Conservation (phyloP, 148 eudicot genomes). For the Vaccinium vitisidaea region DNA sequence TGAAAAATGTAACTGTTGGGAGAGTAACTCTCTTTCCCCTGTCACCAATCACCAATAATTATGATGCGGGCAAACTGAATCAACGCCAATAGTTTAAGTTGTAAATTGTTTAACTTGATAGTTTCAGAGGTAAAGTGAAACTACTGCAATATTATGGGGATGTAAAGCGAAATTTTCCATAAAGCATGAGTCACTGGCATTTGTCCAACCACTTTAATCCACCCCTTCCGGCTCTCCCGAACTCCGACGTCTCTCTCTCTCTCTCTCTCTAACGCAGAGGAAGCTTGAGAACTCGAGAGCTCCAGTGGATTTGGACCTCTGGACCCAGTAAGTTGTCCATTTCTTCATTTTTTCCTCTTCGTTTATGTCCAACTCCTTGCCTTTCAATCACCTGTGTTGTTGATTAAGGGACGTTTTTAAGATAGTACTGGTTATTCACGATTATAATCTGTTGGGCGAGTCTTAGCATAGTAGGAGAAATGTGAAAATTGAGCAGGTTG, state of each 20-base stretch:
- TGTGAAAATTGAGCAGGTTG: not conserved
- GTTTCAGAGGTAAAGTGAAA: no score
- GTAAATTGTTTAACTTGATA: no score
- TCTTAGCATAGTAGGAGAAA: not conserved
- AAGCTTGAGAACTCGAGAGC: not conserved
- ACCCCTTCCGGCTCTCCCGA: not conserved
- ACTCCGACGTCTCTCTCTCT: not conserved
- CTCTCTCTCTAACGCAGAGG: not conserved
- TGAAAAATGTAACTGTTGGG: no score
- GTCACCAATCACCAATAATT: no score
- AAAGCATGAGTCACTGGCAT: no score
- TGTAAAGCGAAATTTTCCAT: no score
- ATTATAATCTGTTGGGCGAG: not conserved
- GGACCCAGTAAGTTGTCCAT: not conserved
- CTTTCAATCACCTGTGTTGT: not conserved
- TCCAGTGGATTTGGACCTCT: not conserved
- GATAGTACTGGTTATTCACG: not conserved
- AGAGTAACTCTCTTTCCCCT: no score
- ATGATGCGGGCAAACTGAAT: no score
- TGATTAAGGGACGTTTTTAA: not conserved
- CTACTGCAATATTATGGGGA: no score
- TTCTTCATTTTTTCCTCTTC: not conserved
- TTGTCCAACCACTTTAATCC: not conserved
- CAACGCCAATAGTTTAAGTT: no score
- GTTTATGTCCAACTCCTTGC: not conserved